Evolutionary conservation across 352 stramenopile genomes (phyloP).

Genomic region (Globisporangium splendens): DNA sequence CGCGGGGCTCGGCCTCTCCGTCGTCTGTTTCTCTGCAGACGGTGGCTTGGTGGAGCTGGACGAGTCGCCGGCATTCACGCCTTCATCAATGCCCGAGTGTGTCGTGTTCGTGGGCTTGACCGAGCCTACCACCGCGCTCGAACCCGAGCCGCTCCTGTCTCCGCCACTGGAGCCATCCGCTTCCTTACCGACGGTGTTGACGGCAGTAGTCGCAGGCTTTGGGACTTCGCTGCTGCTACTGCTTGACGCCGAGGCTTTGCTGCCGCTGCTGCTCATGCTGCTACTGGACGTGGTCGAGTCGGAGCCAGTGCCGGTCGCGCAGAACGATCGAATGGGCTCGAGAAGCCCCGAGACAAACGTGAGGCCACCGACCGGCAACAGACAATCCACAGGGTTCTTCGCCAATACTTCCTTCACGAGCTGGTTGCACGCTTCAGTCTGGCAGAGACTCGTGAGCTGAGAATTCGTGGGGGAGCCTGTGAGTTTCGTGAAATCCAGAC

Average conservation of each 20-base stretch:
- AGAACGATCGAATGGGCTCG: conserved; percentile 2
- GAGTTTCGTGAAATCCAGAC: conserved; percentile 5
- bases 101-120: too few relatives aligned
- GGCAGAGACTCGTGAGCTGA: conserved; percentile 9
- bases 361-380: conserved; percentile 1
- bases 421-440: conserved; percentile 1
- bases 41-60: too few relatives aligned
- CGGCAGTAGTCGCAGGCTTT: background rate
- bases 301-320: background rate
- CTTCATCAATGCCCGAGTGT: too few relatives aligned
- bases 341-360: conserved; percentile 11
- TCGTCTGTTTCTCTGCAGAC: too few relatives aligned
- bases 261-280: background rate
- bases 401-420: conserved; percentile 11
- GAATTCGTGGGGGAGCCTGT: background rate
- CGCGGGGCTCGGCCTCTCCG: too few relatives aligned
- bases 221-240: background rate
- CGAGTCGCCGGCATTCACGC: too few relatives aligned
- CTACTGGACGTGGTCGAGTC: background rate
- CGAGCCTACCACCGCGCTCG: too few relatives aligned
- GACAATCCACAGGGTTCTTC: conserved; percentile 12
- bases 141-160: too few relatives aligned
- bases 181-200: too few relatives aligned
- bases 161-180: too few relatives aligned
- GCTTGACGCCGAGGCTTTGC: background rate